These are phyloP conservation scores for Metarhizium album DNA, from an alignment of 2,329 filamentous ascomycete genomes.

Conservation along the genomic window DNA sequence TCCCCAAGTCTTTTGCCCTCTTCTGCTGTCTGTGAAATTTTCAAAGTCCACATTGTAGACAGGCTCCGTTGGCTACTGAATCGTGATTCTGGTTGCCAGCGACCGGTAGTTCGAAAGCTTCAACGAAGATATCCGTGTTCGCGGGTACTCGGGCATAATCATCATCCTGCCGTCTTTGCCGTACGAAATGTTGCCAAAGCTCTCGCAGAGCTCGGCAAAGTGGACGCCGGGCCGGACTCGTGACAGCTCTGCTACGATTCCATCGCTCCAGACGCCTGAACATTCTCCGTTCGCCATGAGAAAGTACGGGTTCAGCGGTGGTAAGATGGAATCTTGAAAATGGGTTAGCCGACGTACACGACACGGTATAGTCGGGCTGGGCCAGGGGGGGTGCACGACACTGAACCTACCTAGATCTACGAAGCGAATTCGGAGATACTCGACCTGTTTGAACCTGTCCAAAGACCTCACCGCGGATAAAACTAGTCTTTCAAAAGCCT, in stretches of 20 bases:
- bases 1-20: background rate
- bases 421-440: conserved; percentile 60
- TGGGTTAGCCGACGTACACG: background rate
- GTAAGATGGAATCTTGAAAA: conserved; percentile 52
- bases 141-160: conserved; percentile 44
- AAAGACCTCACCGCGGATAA: conserved; percentile 51
- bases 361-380: background rate
- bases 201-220: conserved; percentile 54
- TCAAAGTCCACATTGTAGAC: background rate
- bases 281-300: conserved; percentile 48
- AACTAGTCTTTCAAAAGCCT: conserved; percentile 59
- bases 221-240: conserved; percentile 45
- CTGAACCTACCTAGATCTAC: conserved; percentile 55
- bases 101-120: conserved; percentile 48
- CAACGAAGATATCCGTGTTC: conserved; percentile 41
- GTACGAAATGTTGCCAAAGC: conserved; percentile 48
- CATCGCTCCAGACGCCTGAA: conserved; percentile 62
- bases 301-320: conserved; percentile 64
- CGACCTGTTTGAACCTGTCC: conserved; percentile 44
- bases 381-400: background rate
- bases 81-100: conserved; percentile 28
- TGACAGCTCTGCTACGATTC: conserved; percentile 50
- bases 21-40: background rate
- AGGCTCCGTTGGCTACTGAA: conserved; percentile 18
- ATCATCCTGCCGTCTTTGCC: conserved; percentile 49